A percentile compares a stretch with the other conserved stretches of the same genome.
Evolutionary conservation across 805 yeast species (phyloP).

Genomic region (Yamadazyma tumulicola): DNA sequence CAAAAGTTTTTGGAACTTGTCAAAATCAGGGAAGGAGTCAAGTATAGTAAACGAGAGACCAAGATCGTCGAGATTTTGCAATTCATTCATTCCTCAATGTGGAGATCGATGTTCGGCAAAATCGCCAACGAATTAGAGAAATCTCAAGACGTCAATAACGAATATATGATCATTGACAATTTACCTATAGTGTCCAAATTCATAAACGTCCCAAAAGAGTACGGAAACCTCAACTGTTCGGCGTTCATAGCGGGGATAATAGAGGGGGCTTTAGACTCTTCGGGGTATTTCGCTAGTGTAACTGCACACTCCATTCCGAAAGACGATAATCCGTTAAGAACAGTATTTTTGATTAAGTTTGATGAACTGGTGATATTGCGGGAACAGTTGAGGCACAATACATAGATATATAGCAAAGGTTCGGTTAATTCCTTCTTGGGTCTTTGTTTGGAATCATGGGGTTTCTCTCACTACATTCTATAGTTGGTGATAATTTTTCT

Average conservation of each 20-base stretch:
- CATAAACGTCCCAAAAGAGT: slow-evolving; percentile 76
- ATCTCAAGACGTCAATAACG: slow-evolving; percentile 64
- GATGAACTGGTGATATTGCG: slow-evolving; percentile 54
- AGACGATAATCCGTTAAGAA: slow-evolving; percentile 56
- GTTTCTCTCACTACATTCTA: no score
- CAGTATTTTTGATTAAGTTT: slow-evolving; percentile 74
- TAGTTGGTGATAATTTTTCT: no score
- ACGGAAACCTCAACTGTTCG: slow-evolving; percentile 71
- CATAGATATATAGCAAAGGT: no score
- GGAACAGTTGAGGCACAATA: slow-evolving; percentile 31
- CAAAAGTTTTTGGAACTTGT: slow-evolving; percentile 65
- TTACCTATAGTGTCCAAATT: slow-evolving; percentile 67
- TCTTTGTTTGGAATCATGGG: no score
- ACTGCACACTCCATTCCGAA: slow-evolving; percentile 78
- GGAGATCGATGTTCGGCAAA: slow-evolving; percentile 72
- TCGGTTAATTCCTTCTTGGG: no score
- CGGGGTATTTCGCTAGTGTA: slow-evolving; percentile 70
- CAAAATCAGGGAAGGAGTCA: slow-evolving; percentile 62
- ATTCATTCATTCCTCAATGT: slow-evolving; percentile 67
- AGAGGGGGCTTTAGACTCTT: slow-evolving; percentile 75
- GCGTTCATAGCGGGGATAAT: slow-evolving; percentile 83
- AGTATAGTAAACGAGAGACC: slow-evolving; percentile 60
- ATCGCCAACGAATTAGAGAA: slow-evolving; percentile 74
- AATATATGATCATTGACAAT: slow-evolving; percentile 76
- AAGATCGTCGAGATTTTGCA: slow-evolving; percentile 65